Evolutionary conservation across 2,329 filamentous ascomycete species (phyloP).

Genomic region (Exophiala spinifera): DNA sequence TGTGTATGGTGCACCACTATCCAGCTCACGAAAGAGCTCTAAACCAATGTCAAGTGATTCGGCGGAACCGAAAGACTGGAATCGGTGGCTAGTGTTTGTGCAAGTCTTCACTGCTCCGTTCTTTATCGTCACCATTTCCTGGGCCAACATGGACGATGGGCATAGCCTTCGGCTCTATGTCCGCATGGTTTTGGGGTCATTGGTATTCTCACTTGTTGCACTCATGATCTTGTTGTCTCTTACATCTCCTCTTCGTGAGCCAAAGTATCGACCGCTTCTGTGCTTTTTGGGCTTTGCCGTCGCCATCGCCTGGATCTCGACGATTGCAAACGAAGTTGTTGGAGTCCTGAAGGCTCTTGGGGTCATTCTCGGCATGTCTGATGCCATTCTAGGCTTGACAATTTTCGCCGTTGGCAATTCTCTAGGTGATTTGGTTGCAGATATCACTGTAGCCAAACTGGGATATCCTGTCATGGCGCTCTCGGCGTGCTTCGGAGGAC

Average conservation of each 20-base stretch:
- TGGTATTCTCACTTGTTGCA: slow-evolving; percentile 65
- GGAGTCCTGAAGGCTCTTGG: slow-evolving; percentile 90
- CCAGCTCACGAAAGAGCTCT: slow-evolving; percentile 39
- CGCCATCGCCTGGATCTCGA: slow-evolving; percentile 92
- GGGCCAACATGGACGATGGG: slow-evolving; percentile 52
- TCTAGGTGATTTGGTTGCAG: slow-evolving; percentile 86
- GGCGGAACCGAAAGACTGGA: slow-evolving; percentile 62
- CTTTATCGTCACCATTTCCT: slow-evolving; percentile 75
- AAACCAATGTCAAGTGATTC: slow-evolving; percentile 37
- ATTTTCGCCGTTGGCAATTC: slow-evolving; percentile 97
- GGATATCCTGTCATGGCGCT: slow-evolving; percentile 96
- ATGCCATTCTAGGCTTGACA: slow-evolving; percentile 90
- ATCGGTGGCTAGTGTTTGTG: slow-evolving; percentile 80
- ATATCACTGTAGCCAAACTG: slow-evolving; percentile 88
- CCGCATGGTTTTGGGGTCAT: slow-evolving; percentile 59
- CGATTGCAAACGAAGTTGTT: slow-evolving; percentile 92
- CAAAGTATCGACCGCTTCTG: slow-evolving; percentile 71
- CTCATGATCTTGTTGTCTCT: slow-evolving; percentile 65
- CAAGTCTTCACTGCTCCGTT: slow-evolving; percentile 85
- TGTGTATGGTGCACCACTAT: slow-evolving; percentile 32
- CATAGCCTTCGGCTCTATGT: slow-evolving; percentile 48
- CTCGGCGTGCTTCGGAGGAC: slow-evolving; percentile 94
- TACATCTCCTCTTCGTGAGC: slow-evolving; percentile 65
- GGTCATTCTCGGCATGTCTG: slow-evolving; percentile 79
- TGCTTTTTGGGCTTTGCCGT: slow-evolving; percentile 90